Percentiles rank a stretch among this genome's conserved stretches.
phyloP scores from a whole-genome alignment of 2,329 filamentous ascomycete species.

The Lecanicillium sp. region DNA sequence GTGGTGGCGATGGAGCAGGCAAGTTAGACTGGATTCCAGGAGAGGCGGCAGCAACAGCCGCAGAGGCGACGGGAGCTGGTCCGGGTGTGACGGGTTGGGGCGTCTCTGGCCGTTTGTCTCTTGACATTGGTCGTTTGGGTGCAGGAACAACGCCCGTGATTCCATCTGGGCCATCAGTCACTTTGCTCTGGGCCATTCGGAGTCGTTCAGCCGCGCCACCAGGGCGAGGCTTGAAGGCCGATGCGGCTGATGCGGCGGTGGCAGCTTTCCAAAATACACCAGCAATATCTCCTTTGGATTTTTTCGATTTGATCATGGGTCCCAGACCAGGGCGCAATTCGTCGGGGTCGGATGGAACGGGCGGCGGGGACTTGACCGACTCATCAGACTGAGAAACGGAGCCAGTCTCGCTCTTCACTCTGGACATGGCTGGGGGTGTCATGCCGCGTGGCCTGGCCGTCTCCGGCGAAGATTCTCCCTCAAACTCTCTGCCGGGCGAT shows the following conservation, averaged over 20 bases:
- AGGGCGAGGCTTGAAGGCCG: constrained; percentile 73
- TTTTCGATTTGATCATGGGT: constrained; percentile 83
- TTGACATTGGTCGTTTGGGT: constrained; percentile 47
- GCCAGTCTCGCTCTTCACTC: not conserved
- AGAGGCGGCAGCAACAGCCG: constrained; percentile 6
- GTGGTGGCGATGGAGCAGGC: not conserved
- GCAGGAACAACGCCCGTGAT: constrained; percentile 85
- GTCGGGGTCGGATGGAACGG: constrained; percentile 21
- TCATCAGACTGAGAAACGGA: constrained; percentile 2
- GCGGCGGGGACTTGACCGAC: not conserved
- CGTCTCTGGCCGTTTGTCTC: constrained; percentile 27
- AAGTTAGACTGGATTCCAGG: constrained; percentile 20
- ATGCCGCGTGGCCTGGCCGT: not conserved
- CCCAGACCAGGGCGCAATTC: constrained; percentile 68
- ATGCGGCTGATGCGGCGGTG: constrained; percentile 44
- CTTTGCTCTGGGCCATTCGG: constrained; percentile 53
- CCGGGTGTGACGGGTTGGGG: constrained; percentile 17
- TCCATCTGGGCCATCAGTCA: constrained; percentile 71
- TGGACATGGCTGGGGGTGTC: not conserved
- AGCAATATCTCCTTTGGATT: constrained; percentile 66
- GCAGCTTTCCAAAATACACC: constrained; percentile 76
- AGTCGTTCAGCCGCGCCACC: constrained; percentile 82
- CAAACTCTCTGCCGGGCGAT: constrained; percentile 18
- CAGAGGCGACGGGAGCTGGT: constrained; percentile 17
- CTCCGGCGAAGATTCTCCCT: constrained; percentile 2